Base-by-base conservation (phyloP, 2,329 filamentous ascomycete species). In the Capronia americana region DNA sequence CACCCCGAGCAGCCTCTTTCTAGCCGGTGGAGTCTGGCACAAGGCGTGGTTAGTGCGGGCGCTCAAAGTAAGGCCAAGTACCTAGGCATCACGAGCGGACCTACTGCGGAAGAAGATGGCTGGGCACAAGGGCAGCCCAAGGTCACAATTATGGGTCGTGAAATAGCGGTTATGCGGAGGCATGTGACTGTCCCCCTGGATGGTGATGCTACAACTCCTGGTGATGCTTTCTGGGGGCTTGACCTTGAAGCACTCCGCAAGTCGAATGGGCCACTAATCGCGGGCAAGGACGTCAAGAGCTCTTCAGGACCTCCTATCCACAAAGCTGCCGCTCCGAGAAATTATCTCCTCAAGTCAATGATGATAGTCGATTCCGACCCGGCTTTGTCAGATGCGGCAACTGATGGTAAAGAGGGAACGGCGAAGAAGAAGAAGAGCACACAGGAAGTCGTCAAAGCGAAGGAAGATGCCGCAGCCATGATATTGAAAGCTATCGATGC, bases 1-100 rank as follows among this genome's bases (percentile, higher is more conserved):
- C 94, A 93, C 89, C 91, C 92, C 0, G 89, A 91, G 71, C 93
- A 97, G 75, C 92, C 92, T 2, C 83, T 89, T 2, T 95, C 91
- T n/a, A 94, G 92, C 75, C 84, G 92, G 55, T 80, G 96, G 23
- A 96, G 92, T 74, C 81, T 97, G 23, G 91, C 89, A 0, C 92
- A 96, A 77, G 92, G 91, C 0, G 88, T 95, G 1, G 91, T 96
- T 17, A 93, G 91, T 75, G 88, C 88, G 30, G 95, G 94, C 74
- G 92, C 90, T 67, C 86, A 88, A 70, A 87, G 86, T 41, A 93
- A 93, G 78, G 92, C 92, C 10, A 84, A 89, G 30, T 90, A 86
- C 69, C 79, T 96, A 32, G 92, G 92, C 0, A 81, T 96, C 23
- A 87, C 91, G 68, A 86, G 83, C 58, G 86, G 87, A 0, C 82